Evolutionary conservation across 805 yeast genomes (phyloP).

Genomic region (Kluyveromyces siamensis): DNA sequence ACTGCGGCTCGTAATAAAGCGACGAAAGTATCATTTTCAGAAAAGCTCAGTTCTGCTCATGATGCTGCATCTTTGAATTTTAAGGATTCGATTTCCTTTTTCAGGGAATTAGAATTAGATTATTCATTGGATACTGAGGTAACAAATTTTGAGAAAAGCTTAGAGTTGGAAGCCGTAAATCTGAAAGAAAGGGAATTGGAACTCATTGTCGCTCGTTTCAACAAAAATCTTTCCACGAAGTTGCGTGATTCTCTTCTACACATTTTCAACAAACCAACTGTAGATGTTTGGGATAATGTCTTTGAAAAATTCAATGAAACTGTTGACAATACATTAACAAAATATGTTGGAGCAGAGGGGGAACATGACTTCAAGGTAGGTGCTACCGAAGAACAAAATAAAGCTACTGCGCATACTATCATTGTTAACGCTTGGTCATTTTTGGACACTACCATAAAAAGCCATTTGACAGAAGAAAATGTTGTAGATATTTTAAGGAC

Average conservation of each 20-base stretch:
- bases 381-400: conserved; percentile 35
- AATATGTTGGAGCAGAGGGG: conserved; percentile 16
- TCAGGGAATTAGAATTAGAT: conserved; percentile 11
- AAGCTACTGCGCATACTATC: conserved; percentile 34
- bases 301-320: conserved; percentile 35
- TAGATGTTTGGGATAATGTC: conserved; percentile 54
- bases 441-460: conserved; percentile 50
- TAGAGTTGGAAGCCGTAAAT: conserved; percentile 25
- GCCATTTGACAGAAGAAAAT: conserved; percentile 56
- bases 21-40: conserved; percentile 25
- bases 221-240: conserved; percentile 37
- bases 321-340: conserved; percentile 24
- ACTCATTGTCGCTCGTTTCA: conserved; percentile 33
- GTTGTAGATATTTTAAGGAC: conserved; percentile 62
- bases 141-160: conserved; percentile 10
- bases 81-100: conserved; percentile 7
- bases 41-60: conserved; percentile 27
- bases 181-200: conserved; percentile 34
- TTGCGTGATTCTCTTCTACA: conserved; percentile 45
- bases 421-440: conserved; percentile 54
- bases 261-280: conserved; percentile 40
- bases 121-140: conserved; percentile 21
- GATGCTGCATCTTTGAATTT: conserved; percentile 17
- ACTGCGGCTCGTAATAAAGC: conserved; percentile 19
- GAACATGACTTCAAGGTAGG: conserved; percentile 62